Evolutionary conservation across 768 basidiomycete species (phyloP), one percentile per base, ranked within the genome.

Genomic region (Cystobasidium onofrii): DNA sequence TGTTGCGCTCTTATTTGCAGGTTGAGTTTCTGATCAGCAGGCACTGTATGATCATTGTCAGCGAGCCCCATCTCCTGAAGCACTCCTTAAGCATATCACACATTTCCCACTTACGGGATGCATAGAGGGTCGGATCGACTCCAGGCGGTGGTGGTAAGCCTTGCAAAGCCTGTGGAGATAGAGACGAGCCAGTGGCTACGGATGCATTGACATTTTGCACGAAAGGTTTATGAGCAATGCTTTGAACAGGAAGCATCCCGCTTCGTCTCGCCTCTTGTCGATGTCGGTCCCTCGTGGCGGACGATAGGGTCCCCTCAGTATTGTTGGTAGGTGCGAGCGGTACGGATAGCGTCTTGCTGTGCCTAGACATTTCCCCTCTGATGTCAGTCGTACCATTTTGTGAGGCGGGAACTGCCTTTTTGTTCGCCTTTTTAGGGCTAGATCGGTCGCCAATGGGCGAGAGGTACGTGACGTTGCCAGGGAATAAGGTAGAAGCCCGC

Each of bases 51-150:
- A n/a, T n/a, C n/a, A n/a, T n/a, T n/a, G n/a, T n/a, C n/a, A n/a
- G n/a, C n/a, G n/a, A n/a, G n/a, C n/a, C n/a, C n/a, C n/a, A n/a
- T n/a, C n/a, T n/a, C n/a, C n/a, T n/a, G n/a, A n/a, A n/a, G n/a
- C n/a, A n/a, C n/a, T n/a, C n/a, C n/a, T n/a, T n/a, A n/a, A n/a
- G n/a, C n/a, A n/a, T n/a, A n/a, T n/a, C n/a, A n/a, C n/a, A n/a
- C n/a, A n/a, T n/a, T n/a, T n/a, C n/a, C n/a, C n/a, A 61, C 69
- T 39, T 31, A 71, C 69, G 36, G 25, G 69, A 71, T 13, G 69
- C 69, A 60, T 71, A 71, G 1, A 71, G 33, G 9, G 6, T 52
- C 17, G 55, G 52, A 34, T 71, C 69, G n/a, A 71, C 69, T 2
- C 69, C 69, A 12, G 69, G 69, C 2, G 69, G 69, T 13, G 20